Conservation (phyloP, 768 basidiomycete genomes). For the Boletus barrowsii region DNA sequence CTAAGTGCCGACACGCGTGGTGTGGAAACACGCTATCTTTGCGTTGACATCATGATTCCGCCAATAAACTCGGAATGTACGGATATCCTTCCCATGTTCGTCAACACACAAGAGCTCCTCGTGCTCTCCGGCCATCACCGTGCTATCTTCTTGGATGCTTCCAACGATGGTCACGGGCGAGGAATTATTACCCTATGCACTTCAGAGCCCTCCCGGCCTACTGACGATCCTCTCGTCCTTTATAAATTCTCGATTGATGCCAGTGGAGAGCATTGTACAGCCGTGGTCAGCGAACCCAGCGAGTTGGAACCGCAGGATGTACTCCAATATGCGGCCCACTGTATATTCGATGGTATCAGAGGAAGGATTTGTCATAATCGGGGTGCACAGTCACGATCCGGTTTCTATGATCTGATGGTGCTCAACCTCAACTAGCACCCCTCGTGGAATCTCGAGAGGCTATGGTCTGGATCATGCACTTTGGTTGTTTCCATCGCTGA, state of each 20-base stretch:
- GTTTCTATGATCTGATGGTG: conserved; percentile 11
- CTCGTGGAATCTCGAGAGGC: background rate
- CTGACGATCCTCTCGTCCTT: background rate
- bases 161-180: conserved; percentile 15
- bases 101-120: conserved; percentile 13
- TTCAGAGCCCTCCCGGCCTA: background rate
- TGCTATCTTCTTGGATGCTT: conserved; percentile 7
- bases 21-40: conserved; percentile 9
- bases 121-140: conserved; percentile 11
- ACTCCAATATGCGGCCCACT: background rate
- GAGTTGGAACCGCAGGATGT: conserved; percentile 5
- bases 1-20: background rate
- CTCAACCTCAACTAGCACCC: conserved; percentile 11
- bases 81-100: conserved; percentile 10
- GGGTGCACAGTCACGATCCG: background rate
- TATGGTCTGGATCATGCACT: background rate
- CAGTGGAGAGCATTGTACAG: conserved; percentile 13
- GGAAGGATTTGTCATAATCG: conserved; percentile 17
- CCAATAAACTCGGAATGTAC: background rate
- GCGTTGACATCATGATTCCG: conserved; percentile 16
- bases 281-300: conserved; percentile 11
- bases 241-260: conserved; percentile 22
- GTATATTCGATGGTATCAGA: conserved; percentile 17
- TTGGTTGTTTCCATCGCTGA: background rate
- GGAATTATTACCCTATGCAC: conserved; percentile 12